Evolutionary conservation across 2,329 filamentous ascomycete genomes (phyloP), one percentile per base, ranked within the genome.

Genomic region (Ophiostoma himal-ulmi): DNA sequence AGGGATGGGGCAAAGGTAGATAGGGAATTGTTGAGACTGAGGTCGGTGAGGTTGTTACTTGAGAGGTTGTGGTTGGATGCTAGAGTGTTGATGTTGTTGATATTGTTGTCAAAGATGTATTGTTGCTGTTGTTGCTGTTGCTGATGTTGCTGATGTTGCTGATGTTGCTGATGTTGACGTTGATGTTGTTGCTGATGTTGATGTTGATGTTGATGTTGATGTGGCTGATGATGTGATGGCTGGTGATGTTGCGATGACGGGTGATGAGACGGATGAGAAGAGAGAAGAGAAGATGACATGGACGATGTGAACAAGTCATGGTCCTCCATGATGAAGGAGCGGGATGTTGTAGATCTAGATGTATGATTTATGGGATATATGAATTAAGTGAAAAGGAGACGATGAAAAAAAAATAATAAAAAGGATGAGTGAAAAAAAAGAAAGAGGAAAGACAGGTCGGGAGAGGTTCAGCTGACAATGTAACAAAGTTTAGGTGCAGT

Each of bases 251-350:
- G 68, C 10, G 62, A 22, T 22, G 62, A 20, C 20, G 30, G 57
- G 1, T 36, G 57, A 10, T 54, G 30, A 5, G 41, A 39, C 6
- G 39, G 36, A n/a, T 52, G 68, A 11, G 39, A 48, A 13, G 7
- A 67, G 26, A 34, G 14, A 37, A 64, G 60, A 64, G 60, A 62
- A 5, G 57, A 65, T 22, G 62, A 13, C 36, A 65, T 39, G 7
- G 36, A 41, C 62, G 62, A 65, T 3, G 36, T 22, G 62, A 65
- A 20, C 20, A 65, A 39, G 36, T 70, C 39, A 30, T 67, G 62
- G 41, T 36, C 57, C 57, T 65, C 39, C 39, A 66, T 36, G 65
- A 54, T 41, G 65, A 60, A 39, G 68, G 69, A 67, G 60, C 69
- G n/a, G 13, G 22, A 67, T 52, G 41, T 54, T 36, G 7, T 68